Conservation (phyloP, 176 grass and related monocot genomes). For the Oryza glumipatula region DNA sequence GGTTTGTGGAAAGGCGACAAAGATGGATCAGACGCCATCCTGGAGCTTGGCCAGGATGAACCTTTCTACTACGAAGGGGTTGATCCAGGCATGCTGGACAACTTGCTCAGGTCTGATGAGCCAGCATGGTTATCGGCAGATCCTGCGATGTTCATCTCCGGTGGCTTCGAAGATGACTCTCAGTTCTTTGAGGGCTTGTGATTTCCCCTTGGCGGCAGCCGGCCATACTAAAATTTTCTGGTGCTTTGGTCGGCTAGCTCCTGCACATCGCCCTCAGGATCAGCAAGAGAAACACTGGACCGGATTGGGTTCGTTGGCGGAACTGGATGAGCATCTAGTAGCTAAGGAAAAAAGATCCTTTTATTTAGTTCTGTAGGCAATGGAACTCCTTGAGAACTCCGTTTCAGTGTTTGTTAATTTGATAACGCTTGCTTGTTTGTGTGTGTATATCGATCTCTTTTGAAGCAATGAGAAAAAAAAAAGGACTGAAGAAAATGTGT, state of each 20-base stretch:
- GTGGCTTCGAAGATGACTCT: constrained; percentile 18
- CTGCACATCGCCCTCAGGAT: not conserved
- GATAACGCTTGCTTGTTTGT: not conserved
- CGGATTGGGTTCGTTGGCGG: constrained; percentile 15
- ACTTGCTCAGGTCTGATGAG: constrained; percentile 28
- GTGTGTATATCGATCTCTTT: constrained; percentile 9
- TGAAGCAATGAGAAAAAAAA: not conserved
- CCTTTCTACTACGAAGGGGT: constrained; percentile 24
- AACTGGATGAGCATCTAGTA: constrained; percentile 20
- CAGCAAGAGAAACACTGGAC: not conserved
- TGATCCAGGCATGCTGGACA: constrained; percentile 38
- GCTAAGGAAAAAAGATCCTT: not conserved
- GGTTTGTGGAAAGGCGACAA: not conserved
- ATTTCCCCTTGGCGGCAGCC: not conserved
- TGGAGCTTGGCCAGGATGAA: not conserved
- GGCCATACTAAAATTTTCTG: not conserved
- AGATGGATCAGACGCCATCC: not conserved
- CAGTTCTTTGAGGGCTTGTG: constrained; percentile 35
- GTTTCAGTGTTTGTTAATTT: constrained; percentile 1
- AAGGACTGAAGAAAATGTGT: not conserved
- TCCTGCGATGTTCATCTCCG: not conserved
- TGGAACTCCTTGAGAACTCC: not conserved
- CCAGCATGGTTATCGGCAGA: constrained; percentile 35
- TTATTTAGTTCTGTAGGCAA: constrained; percentile 39
- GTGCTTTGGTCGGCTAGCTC: not conserved